Evolutionary conservation across 2,329 filamentous ascomycete species (phyloP), one percentile per base, ranked within the genome.

Genomic region (Aspergillus hortae): DNA sequence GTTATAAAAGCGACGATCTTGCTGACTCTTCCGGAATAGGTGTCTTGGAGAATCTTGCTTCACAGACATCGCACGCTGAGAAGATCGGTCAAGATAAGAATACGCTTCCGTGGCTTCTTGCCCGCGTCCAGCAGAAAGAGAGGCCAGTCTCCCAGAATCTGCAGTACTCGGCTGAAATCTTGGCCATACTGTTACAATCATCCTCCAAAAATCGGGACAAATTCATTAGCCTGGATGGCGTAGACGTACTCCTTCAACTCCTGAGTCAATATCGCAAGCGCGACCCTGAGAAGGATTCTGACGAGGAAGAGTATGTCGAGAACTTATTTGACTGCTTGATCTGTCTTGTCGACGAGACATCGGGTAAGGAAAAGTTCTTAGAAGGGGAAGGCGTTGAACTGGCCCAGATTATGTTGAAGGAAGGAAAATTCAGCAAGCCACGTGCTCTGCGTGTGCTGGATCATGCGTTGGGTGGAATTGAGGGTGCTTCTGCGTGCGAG

Each of bases 281-380:
- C 45, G 92, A 99, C 65, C 94, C 94, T 0, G 82, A 85, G 45
- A 92, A 89, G 65, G 90, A 91, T 53, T 85, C 87, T 30, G 87
- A 94, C 46, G 94, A 97, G 69, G 92, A 96, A 67, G 94, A 99
- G 73, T 96, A 89, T 67, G 89, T 95, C 67, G 90, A 95, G 71
- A 96, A 99, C 59, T 67, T 96, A 0, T 99, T 99, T 68, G 92
- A 96, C 65, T 84, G 86, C 1, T 68, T 97, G 15, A 89, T 89
- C 1, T 95, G 89, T 60, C 74, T 95, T 1, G 88, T 87, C 0
- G 89, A 95, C 61, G 87, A 90, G 53, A 69, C 79, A 0, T 72
- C 80, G 4, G 92, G 92, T 5, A 96, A 96, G 69, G 65, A 74
- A 9, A 90, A 89, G 53, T 94, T 97, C 56, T 67, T 96, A 32